Conservation (phyloP, 345 rosid species). For the Iberis pinnata region DNA sequence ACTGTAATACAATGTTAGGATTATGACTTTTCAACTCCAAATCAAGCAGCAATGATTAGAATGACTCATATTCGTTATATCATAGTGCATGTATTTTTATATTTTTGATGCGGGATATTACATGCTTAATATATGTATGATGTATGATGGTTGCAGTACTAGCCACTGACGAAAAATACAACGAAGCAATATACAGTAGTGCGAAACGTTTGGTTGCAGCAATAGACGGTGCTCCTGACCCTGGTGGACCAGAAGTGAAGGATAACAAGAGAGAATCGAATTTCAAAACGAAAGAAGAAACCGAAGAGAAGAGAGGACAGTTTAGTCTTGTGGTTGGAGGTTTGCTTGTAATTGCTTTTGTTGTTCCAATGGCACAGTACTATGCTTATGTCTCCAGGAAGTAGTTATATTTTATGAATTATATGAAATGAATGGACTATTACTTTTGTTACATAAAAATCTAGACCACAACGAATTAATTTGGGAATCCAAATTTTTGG, state of each 20-base stretch:
- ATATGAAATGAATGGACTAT: no score
- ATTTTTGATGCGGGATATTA: no score
- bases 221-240: conserved; percentile 90
- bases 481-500: no score
- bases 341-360: background rate
- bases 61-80: no score
- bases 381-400: background rate
- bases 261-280: conserved; percentile 88
- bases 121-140: no score
- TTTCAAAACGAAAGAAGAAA: conserved; percentile 81
- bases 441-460: no score
- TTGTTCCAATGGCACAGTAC: background rate
- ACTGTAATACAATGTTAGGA: no score
- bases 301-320: conserved; percentile 94
- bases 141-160: conserved; percentile 51
- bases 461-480: background rate
- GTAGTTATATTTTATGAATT: background rate
- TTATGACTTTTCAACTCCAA: no score
- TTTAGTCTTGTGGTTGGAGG: conserved; percentile 29
- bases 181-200: conserved; percentile 73
- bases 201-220: conserved; percentile 89
- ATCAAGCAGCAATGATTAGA: no score
- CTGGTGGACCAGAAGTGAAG: conserved; percentile 66
- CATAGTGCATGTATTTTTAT: no score
- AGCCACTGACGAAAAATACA: conserved; percentile 94